Conservation (phyloP, 2,329 filamentous ascomycete genomes). For the Pseudocercospora crystallina region DNA sequence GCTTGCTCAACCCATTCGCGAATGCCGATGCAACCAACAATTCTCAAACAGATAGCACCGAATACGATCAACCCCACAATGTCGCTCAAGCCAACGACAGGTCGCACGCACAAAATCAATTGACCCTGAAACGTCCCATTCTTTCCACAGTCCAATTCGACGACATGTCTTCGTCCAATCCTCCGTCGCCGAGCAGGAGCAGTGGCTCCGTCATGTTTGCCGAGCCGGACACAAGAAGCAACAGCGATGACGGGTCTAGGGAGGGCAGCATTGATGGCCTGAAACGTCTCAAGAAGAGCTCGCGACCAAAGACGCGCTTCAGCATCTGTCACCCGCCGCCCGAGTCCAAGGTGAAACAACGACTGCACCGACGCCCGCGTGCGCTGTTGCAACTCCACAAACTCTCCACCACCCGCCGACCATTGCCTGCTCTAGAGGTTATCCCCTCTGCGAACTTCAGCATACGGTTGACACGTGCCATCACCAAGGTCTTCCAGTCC, state of each 20-base stretch:
- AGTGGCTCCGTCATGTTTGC: constrained; percentile 33
- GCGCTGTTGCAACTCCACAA: constrained; percentile 71
- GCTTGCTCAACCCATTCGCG: constrained; percentile 32
- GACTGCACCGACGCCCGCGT: constrained; percentile 66
- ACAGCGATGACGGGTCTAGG: constrained; percentile 30
- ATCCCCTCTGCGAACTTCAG: constrained; percentile 60
- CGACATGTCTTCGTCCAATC: constrained; percentile 6
- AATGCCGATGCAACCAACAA: constrained; percentile 12
- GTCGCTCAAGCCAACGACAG: background rate
- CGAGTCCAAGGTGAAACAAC: constrained; percentile 56
- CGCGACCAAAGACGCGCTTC: constrained; percentile 61
- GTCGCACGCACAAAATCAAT: background rate
- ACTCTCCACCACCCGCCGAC: constrained; percentile 60
- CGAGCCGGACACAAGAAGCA: constrained; percentile 34
- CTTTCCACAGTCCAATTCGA: constrained; percentile 21
- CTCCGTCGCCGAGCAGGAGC: constrained; percentile 31
- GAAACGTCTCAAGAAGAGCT: constrained; percentile 27
- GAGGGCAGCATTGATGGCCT: constrained; percentile 33
- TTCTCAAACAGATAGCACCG: background rate
- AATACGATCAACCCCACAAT: constrained; percentile 3
- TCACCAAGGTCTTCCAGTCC: constrained; percentile 63
- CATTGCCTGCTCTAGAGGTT: constrained; percentile 70
- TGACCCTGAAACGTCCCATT: constrained; percentile 18
- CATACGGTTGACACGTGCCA: constrained; percentile 59
- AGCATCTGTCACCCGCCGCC: constrained; percentile 67